These are phyloP conservation scores for Camellia lanceoleosa DNA, from an alignment of 148 eudicot species.

Conservation along the genomic window DNA sequence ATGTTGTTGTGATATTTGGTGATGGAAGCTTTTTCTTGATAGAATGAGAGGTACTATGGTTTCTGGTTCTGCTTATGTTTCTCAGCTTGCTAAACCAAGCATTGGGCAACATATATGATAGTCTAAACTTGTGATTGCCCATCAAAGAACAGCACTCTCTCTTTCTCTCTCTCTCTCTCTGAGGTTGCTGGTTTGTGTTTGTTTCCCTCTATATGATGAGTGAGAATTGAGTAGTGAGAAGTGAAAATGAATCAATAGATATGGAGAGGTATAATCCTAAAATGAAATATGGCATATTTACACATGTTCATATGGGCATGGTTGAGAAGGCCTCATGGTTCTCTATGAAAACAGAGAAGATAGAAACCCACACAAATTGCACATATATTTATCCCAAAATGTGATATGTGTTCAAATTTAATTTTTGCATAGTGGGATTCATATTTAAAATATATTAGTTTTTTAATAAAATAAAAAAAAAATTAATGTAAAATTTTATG, in stretches of 20 bases:
- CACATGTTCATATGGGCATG: too few species aligned
- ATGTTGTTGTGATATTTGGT: neutral
- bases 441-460: too few species aligned
- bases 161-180: constrained; percentile 4
- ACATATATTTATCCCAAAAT: too few species aligned
- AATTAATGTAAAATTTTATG: too few species aligned
- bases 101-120: constrained; percentile 53
- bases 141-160: constrained; percentile 13
- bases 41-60: constrained; percentile 11
- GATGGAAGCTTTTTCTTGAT: constrained; percentile 17
- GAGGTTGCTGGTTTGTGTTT: constrained; percentile 2
- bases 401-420: too few species aligned
- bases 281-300: neutral
- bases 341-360: too few species aligned
- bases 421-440: too few species aligned
- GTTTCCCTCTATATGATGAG: neutral
- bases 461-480: too few species aligned
- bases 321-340: too few species aligned
- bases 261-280: neutral
- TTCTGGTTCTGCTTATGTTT: constrained; percentile 31
- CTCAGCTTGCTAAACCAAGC: constrained; percentile 56
- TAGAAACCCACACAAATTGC: too few species aligned
- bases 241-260: neutral
- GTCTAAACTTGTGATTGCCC: constrained; percentile 44
- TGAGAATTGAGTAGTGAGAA: neutral